These are phyloP conservation scores for Pulicaria dysenterica DNA, from an alignment of 129 eudicot species.

Conservation along the genomic window DNA sequence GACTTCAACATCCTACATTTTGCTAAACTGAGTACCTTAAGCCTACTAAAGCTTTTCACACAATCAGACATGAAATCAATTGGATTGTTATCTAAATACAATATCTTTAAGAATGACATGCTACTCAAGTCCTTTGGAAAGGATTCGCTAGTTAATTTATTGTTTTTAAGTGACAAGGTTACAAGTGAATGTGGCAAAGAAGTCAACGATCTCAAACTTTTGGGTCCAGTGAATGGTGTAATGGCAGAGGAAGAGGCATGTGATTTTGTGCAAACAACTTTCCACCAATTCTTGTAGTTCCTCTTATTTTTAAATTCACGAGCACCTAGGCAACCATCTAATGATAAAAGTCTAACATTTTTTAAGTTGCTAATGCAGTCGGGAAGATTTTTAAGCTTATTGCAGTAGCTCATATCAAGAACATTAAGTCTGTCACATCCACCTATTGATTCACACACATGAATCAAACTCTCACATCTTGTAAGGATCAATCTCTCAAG, in stretches of 20 bases:
- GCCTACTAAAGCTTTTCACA: constrained; percentile 10
- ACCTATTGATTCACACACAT: constrained; percentile 23
- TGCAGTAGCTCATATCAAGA: constrained; percentile 22
- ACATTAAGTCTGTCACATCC: constrained; percentile 5
- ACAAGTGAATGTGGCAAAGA: neutral
- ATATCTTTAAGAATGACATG: too few relatives aligned
- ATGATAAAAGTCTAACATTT: neutral
- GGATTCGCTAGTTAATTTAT: constrained; percentile 15
- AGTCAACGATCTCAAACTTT: neutral
- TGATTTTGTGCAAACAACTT: neutral
- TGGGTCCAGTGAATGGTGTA: too few relatives aligned
- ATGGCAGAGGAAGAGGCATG: neutral
- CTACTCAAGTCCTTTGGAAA: constrained; percentile 16
- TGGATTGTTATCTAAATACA: constrained; percentile 8
- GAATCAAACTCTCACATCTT: constrained; percentile 9
- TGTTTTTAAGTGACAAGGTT: constrained; percentile 9
- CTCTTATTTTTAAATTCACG: neutral
- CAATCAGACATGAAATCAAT: constrained; percentile 23
- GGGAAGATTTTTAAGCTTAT: constrained; percentile 22
- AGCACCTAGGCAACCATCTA: constrained; percentile 24
- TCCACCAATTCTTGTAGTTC: neutral
- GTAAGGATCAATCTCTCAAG: constrained; percentile 15
- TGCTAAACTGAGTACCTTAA: neutral
- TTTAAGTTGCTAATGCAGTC: constrained; percentile 7
- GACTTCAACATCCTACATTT: constrained; percentile 1